These are phyloP conservation scores for Pholiota adiposa DNA, from an alignment of 1,284 basidiomycete species.

Conservation along the genomic window DNA sequence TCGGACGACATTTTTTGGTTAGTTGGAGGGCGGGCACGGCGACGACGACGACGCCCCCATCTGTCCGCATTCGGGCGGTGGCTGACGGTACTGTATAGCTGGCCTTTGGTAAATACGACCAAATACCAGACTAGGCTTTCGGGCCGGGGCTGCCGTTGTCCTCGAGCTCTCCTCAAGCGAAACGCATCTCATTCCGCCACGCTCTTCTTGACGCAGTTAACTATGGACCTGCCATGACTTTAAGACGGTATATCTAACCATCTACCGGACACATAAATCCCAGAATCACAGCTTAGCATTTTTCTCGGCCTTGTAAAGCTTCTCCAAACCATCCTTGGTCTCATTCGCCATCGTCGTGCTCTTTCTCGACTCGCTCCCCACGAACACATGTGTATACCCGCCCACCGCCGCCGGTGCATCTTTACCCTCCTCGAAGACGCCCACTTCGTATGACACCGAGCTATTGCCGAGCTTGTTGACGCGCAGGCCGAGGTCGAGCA, in stretches of 20 bases:
- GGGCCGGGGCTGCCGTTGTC: no score
- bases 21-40: slow-evolving; percentile 26
- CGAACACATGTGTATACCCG: slow-evolving; percentile 84
- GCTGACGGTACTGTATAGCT: slow-evolving; percentile 42
- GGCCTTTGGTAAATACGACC: slow-evolving; percentile 28
- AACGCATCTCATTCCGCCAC: no score
- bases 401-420: slow-evolving; percentile 65
- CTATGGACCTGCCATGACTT: no score
- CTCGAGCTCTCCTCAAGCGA: no score
- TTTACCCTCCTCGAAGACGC: slow-evolving; percentile 60
- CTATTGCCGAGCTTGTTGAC: slow-evolving; percentile 68
- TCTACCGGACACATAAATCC: no score
- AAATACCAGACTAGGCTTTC: slow-evolving; percentile 25
- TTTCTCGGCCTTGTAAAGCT: slow-evolving; percentile 26
- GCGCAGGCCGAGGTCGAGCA: slow-evolving; percentile 67
- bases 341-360: slow-evolving; percentile 48
- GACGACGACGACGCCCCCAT: slow-evolving; percentile 21
- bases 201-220: no score
- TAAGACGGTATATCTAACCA: no score
- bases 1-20: slow-evolving; percentile 73
- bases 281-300: slow-evolving; percentile 19
- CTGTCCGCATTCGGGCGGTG: slow-evolving; percentile 28
- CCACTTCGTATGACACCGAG: slow-evolving; percentile 77
- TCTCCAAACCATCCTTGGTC: slow-evolving; percentile 47
- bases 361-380: slow-evolving; percentile 58